Base-by-base conservation (phyloP, 2,329 filamentous ascomycete species). In the Xylariaceae sp. region DNA sequence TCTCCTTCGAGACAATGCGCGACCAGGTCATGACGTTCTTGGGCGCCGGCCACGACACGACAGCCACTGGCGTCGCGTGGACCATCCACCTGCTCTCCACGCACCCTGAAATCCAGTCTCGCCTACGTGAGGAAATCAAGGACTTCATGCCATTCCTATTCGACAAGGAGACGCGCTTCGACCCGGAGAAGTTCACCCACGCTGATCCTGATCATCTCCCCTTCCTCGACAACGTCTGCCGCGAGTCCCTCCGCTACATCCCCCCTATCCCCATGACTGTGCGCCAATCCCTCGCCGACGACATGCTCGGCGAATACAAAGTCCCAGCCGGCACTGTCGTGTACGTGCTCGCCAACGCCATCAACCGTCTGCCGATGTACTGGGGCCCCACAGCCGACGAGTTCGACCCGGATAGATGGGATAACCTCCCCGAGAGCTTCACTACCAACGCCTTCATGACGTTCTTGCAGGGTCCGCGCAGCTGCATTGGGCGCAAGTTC, bases 181-280 rank as follows among this genome's bases (percentile, higher is more conserved):
- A 71, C 45, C 48, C 58, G 2, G 60, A 58, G 2, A 53, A 60
- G 13, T 55, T 70, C 40, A 63, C 59, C 13, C 60, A 63, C 3
- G 66, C 68, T 0, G 71, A 76, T 47, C 65, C 67, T 0, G 70
- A 76, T 56, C 59, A 64, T 43, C 63, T 77, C 2, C 73, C 72
- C 0, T 77, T 71, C 58, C 64, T 77, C 5, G 71, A 76, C 55
- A 75, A 74, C 47, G 69, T 77, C 38, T 75, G 73, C 65, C 71
- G 71, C 47, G 75, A 78, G 60, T 71, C 71, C 0, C 67, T 77
- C 5, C 72, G 75, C 40, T 71, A 69, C 63, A 75, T 75, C 51
- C 72, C 73, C 2, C 72, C 74, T 3, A 75, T 76, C 42, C 73
- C 73, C 19, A 72, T 74, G 67, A 73, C 72, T 2, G 72, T 75